Conservation (phyloP, 208 protist genomes). For the Balamuthia mandrillaris region DNA sequence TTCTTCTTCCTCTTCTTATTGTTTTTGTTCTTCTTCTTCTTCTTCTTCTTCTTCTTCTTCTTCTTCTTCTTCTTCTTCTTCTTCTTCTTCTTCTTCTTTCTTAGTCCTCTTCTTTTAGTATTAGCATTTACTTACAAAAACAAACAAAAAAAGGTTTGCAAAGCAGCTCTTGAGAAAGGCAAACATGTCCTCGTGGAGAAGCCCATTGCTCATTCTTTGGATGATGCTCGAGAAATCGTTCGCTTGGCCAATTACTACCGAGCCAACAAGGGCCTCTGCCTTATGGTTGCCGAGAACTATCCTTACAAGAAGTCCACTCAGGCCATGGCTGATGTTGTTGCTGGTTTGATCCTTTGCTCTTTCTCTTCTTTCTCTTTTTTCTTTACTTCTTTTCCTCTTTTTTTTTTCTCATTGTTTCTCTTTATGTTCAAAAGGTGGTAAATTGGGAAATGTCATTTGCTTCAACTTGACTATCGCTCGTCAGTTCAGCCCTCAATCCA, state of each 20-base stretch:
- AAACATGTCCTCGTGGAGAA: constrained; percentile 5
- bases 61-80: no score
- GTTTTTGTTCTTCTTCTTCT: no score
- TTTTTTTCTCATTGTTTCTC: neutral
- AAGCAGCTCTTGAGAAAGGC: neutral
- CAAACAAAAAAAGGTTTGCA: no score
- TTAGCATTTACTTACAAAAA: no score
- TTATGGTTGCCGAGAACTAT: constrained; percentile 20
- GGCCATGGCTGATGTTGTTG: neutral
- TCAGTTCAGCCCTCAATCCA: neutral
- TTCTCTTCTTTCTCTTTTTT: neutral
- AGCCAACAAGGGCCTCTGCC: no score
- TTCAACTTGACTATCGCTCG: neutral
- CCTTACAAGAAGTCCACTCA: neutral
- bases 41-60: no score
- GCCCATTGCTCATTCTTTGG: neutral
- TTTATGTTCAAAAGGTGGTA: neutral
- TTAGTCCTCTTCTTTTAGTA: no score
- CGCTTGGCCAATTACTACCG: no score
- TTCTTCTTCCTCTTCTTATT: no score
- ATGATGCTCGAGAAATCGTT: neutral
- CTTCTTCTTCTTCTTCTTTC: no score
- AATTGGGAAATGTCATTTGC: neutral
- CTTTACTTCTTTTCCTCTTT: neutral
- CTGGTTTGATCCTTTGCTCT: no score